Evolutionary conservation across 805 yeast species (phyloP), one percentile per base, ranked within the genome.

Genomic region (Yamadazyma sp.): DNA sequence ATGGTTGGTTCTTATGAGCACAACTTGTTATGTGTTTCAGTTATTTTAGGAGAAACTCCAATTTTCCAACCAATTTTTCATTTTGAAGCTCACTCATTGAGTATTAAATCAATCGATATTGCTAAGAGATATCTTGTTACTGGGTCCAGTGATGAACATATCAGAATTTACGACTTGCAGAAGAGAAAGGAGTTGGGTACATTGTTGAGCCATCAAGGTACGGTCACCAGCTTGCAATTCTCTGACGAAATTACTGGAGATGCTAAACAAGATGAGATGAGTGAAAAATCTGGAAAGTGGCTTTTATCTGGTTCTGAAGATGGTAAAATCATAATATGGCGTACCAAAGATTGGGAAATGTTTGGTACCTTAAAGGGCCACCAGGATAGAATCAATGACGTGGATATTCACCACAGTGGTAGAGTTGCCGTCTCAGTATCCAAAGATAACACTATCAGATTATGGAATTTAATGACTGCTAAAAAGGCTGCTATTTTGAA

Each of bases 391-490:
- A 75, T 93, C 27, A 84, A 82, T 47, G 98, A 88, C 57, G 52
- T 93, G 27, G 83, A 88, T 19, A 83, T 93, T 24, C 98, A 93
- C 58, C 94, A 95, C 12, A 70, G 87, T 3, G 96, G 95, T 10
- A 75, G 86, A 61, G 78, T 93, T 38, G 97, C 97, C 5, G 75
- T 93, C 18, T 82, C 94, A 41, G 95, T 88, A 4, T 86, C 94
- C 39, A 80, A 75, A 19, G 98, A 93, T 58, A 76, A 76, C 43
- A 83, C 95, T 5, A 72, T 93, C 23, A 71, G 91, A 52, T 70
- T 93, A 39, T 93, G 98, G 98, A 93, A 93, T 55, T 68, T 93
- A 46, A 91, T 93, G 98, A 91, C 97, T 1, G 93, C 87, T 10
- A 85, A 86, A 56, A 89, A 88, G 60, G 98, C 98, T 13, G 89